phyloP scores from a whole-genome alignment of 1,139 yeast species.

The Williopsis jadinii region DNA sequence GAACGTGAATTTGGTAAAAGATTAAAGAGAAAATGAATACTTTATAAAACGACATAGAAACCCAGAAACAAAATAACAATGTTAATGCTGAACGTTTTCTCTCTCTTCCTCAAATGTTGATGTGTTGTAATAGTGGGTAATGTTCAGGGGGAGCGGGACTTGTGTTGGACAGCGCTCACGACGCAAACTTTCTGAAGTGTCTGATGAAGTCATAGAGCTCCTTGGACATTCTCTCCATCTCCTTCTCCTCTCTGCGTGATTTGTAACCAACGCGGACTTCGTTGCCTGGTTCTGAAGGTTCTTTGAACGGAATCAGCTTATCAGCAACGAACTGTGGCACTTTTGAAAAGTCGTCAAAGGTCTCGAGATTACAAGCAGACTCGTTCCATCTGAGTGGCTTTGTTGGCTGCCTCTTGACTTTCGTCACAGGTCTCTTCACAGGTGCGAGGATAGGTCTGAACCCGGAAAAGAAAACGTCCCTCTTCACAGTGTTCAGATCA shows the following conservation, averaged over 20 bases:
- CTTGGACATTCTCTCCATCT: conserved; percentile 16
- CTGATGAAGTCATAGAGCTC: conserved; percentile 20
- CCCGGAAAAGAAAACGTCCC: conserved; percentile 18
- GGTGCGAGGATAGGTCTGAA: conserved; percentile 22
- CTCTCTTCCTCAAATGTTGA: too few relatives aligned
- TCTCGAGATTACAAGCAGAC: conserved; percentile 17
- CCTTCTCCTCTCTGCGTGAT: conserved; percentile 17
- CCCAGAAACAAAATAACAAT: too few relatives aligned
- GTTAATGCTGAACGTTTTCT: too few relatives aligned
- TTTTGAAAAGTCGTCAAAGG: conserved; percentile 18
- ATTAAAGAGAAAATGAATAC: too few relatives aligned
- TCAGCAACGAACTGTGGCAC: conserved; percentile 23
- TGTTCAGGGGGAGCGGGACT: too few relatives aligned
- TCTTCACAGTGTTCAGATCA: conserved; percentile 10
- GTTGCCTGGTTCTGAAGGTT: conserved; percentile 19
- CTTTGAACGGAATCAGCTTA: conserved; percentile 17
- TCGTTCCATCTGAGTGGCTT: conserved; percentile 21
- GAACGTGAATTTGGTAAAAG: too few relatives aligned
- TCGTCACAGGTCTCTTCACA: conserved; percentile 14
- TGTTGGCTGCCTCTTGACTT: conserved; percentile 13
- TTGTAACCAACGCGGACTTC: conserved; percentile 19
- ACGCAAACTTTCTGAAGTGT: conserved; percentile 14
- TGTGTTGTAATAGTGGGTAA: too few relatives aligned
- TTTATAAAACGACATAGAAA: too few relatives aligned
- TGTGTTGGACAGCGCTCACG: too few relatives aligned